Evolutionary conservation across 139 green algal genomes (phyloP).

Genomic region (Mychonastes homosphaera): DNA sequence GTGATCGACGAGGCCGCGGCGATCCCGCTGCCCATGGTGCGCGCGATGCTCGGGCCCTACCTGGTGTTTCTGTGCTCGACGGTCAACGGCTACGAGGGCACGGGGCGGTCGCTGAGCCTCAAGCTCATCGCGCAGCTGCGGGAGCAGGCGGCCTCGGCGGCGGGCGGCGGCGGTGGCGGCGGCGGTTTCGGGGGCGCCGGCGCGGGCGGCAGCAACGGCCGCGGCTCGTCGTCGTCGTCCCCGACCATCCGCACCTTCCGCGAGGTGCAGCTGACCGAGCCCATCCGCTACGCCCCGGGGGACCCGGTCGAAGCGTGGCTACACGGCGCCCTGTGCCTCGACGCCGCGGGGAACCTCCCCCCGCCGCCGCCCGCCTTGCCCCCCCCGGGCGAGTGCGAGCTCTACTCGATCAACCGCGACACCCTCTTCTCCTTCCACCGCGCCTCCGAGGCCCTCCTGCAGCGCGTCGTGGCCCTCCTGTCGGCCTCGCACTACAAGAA

Average conservation of each 20-base stretch:
- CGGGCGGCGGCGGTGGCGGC: not conserved
- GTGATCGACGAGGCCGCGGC: constrained; percentile 96
- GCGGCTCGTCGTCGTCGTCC: constrained; percentile 3
- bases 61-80: constrained; percentile 97
- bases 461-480: constrained; percentile 86
- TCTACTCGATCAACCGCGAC: constrained; percentile 92
- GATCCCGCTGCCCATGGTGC: constrained; percentile 88
- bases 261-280: constrained; percentile 84
- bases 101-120: constrained; percentile 81
- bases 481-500: constrained; percentile 96
- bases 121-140: constrained; percentile 94
- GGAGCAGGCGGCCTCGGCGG: constrained; percentile 50
- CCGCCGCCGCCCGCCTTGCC: constrained; percentile 61
- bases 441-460: constrained; percentile 26
- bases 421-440: constrained; percentile 93
- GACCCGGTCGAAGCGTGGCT: constrained; percentile 91
- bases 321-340: constrained; percentile 85
- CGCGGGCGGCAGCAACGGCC: constrained; percentile 3
- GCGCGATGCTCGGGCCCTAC: constrained; percentile 86
- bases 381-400: constrained; percentile 86
- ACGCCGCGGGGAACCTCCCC: constrained; percentile 74
- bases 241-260: constrained; percentile 74
- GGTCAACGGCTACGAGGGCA: constrained; percentile 91
- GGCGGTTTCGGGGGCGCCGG: constrained; percentile 7
- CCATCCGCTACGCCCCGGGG: constrained; percentile 82